These are phyloP conservation scores for Onygenales sp. DNA, from an alignment of 2,329 filamentous ascomycete genomes.

Conservation along the genomic window DNA sequence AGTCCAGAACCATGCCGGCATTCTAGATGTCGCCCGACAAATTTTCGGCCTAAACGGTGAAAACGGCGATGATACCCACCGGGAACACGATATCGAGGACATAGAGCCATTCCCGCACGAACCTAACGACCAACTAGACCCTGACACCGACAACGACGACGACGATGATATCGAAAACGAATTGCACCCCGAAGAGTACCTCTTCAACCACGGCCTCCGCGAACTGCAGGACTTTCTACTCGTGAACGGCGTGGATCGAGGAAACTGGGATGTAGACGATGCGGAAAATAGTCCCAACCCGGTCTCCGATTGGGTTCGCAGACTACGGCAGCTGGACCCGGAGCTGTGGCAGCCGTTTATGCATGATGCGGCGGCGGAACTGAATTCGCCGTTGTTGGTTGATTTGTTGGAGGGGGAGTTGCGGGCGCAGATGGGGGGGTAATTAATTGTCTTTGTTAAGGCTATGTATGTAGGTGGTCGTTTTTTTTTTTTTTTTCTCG, in stretches of 20 bases:
- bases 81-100: neutral
- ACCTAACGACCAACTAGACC: too few species aligned
- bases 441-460: too few species aligned
- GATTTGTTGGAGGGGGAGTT: constrained; percentile 29
- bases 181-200: constrained; percentile 17
- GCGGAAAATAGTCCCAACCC: constrained; percentile 14
- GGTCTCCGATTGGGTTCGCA: constrained; percentile 27
- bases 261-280: constrained; percentile 30
- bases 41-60: neutral
- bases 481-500: too few species aligned
- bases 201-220: constrained; percentile 19
- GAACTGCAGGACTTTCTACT: constrained; percentile 26
- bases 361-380: constrained; percentile 9
- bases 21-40: neutral
- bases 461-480: too few species aligned
- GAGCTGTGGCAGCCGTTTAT: constrained; percentile 22
- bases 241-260: constrained; percentile 31
- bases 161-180: neutral
- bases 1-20: neutral
- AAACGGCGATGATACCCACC: neutral
- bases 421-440: constrained; percentile 15
- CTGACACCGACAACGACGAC: neutral
- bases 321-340: constrained; percentile 19
- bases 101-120: too few species aligned
- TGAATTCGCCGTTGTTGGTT: constrained; percentile 18